Conservation (phyloP, 73 alveolate species). For the Paramecium sonneborni region DNA sequence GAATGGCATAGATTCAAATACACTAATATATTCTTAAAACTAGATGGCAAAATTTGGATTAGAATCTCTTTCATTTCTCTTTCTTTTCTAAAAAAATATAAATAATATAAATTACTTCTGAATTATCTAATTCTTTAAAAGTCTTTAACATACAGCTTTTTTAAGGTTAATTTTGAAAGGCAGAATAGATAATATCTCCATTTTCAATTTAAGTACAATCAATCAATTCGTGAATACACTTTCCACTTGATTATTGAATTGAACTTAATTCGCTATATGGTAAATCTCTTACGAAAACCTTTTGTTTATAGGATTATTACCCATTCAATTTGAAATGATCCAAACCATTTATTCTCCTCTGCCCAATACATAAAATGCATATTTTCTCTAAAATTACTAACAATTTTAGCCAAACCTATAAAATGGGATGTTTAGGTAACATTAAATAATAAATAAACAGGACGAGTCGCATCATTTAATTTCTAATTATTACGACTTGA, state of each 20-base stretch:
- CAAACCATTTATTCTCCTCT: slow-evolving; percentile 74
- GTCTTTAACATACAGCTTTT: background rate
- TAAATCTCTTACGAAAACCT: slow-evolving; percentile 69
- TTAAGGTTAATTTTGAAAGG: background rate
- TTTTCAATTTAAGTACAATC: slow-evolving; percentile 42
- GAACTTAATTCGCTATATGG: slow-evolving; percentile 66
- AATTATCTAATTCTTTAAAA: slow-evolving; percentile 23
- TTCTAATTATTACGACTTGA: slow-evolving; percentile 69
- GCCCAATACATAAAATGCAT: slow-evolving; percentile 70
- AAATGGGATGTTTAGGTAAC: slow-evolving; percentile 65
- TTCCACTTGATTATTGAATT: slow-evolving; percentile 3
- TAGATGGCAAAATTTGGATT: background rate
- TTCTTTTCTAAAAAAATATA: background rate
- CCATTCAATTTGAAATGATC: slow-evolving; percentile 74
- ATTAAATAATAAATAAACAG: slow-evolving; percentile 68
- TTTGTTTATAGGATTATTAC: background rate
- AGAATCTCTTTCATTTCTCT: slow-evolving; percentile 48
- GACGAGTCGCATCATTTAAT: slow-evolving; percentile 68
- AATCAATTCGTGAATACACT: slow-evolving; percentile 56
- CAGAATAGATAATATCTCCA: background rate
- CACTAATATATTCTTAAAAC: slow-evolving; percentile 25
- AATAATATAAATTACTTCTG: slow-evolving; percentile 5
- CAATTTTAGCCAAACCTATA: slow-evolving; percentile 71
- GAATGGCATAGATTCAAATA: slow-evolving; percentile 53
- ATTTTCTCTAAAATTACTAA: slow-evolving; percentile 62